A percentile compares a stretch with the other conserved stretches of the same genome.
Evolutionary conservation across 1,139 yeast species (phyloP).

Genomic region (Kodamaea ohmeri): DNA sequence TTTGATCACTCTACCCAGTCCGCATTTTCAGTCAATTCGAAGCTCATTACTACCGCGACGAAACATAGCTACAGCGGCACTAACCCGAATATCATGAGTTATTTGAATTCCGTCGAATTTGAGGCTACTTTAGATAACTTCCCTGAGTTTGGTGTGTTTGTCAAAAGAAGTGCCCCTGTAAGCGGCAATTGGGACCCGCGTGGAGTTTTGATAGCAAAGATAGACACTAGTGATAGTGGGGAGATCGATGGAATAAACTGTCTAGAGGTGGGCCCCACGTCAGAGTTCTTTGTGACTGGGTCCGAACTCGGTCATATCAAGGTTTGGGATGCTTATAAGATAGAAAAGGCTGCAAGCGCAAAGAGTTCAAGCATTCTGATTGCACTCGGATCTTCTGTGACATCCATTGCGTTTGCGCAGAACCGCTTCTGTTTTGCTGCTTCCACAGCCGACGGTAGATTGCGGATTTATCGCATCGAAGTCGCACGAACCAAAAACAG

Average conservation of each 20-base stretch:
- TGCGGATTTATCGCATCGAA: slow-evolving; percentile 59
- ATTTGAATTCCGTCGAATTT: slow-evolving; percentile 51
- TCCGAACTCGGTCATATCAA: slow-evolving; percentile 70
- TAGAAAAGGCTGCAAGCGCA: slow-evolving; percentile 65
- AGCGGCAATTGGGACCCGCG: slow-evolving; percentile 27
- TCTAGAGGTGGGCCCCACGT: slow-evolving; percentile 58
- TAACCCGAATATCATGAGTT: slow-evolving; percentile 60
- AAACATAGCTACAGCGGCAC: slow-evolving; percentile 64
- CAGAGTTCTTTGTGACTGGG: slow-evolving; percentile 71
- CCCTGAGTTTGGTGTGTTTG: slow-evolving; percentile 60
- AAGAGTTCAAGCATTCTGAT: slow-evolving; percentile 50
- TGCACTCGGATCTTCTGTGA: slow-evolving; percentile 48
- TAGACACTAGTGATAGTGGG: slow-evolving; percentile 22
- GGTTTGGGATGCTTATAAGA: slow-evolving; percentile 71
- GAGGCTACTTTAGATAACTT: slow-evolving; percentile 60
- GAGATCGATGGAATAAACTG: slow-evolving; percentile 47
- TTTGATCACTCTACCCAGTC: slow-evolving; percentile 10
- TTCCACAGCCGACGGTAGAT: slow-evolving; percentile 60
- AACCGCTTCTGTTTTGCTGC: slow-evolving; percentile 67
- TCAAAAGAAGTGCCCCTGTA: slow-evolving; percentile 13
- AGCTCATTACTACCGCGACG: slow-evolving; percentile 37
- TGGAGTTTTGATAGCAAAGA: slow-evolving; percentile 59
- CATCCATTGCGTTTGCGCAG: slow-evolving; percentile 51
- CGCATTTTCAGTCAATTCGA: slow-evolving; percentile 36
- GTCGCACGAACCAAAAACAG: slow-evolving; percentile 37